Evolutionary conservation across 441 rosid species (phyloP).

Genomic region (Erodium chrysanthum): DNA sequence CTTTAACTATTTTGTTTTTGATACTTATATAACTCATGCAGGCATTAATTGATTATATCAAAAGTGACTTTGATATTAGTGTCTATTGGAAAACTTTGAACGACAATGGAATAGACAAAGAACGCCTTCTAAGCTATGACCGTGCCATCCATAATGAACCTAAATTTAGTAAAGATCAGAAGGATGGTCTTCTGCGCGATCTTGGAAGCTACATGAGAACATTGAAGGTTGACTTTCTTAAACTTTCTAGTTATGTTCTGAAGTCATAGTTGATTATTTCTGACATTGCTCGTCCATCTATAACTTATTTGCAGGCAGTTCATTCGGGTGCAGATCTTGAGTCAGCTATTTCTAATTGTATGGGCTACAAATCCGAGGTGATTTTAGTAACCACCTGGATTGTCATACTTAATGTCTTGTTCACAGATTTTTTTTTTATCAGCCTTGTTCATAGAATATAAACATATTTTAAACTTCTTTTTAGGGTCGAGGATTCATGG

Average conservation of each 20-base stretch:
- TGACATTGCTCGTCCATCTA: neutral
- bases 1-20: constrained; percentile 13
- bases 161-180: constrained; percentile 63
- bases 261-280: neutral
- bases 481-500: constrained; percentile 99
- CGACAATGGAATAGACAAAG: constrained; percentile 83
- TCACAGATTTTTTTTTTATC: constrained; percentile 2
- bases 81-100: constrained; percentile 95
- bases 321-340: constrained; percentile 99
- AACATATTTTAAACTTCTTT: constrained; percentile 23
- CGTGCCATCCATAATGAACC: constrained; percentile 91
- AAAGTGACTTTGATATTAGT: constrained; percentile 64
- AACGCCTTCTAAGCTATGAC: constrained; percentile 88
- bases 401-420: constrained; percentile 16
- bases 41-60: constrained; percentile 80
- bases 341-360: constrained; percentile 83
- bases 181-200: constrained; percentile 77
- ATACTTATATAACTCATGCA: constrained; percentile 28
- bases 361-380: constrained; percentile 89
- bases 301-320: constrained; percentile 62
- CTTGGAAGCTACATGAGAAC: constrained; percentile 92
- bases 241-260: constrained; percentile 3
- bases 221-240: constrained; percentile 57
- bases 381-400: constrained; percentile 21
- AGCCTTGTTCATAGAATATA: constrained; percentile 4